phyloP scores from a whole-genome alignment of 2,329 filamentous ascomycete species.

The Botryotinia narcissicola region DNA sequence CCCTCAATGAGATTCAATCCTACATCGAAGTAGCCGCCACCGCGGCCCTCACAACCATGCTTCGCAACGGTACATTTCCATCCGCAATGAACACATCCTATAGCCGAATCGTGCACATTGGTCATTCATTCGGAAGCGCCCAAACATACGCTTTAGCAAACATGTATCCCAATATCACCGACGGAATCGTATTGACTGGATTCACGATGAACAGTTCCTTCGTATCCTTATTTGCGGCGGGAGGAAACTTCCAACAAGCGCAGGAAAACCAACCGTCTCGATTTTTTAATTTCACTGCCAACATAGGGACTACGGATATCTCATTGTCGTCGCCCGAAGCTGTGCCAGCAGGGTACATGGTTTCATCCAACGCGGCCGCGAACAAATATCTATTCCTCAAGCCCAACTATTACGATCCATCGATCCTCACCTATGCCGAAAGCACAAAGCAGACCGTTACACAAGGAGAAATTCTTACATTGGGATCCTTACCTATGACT shows the following conservation, averaged over 20 bases:
- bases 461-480: not conserved
- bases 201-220: not conserved
- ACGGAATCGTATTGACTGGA: not conserved
- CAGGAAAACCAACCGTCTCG: not conserved
- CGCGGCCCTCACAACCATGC: constrained; percentile 17
- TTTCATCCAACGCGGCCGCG: not conserved
- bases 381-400: not conserved
- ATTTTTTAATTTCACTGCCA: not conserved
- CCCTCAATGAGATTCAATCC: constrained; percentile 24
- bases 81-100: not conserved
- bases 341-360: not conserved
- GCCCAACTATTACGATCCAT: not conserved
- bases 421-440: not conserved
- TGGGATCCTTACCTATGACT: not conserved
- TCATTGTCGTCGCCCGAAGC: not conserved
- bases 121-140: not conserved
- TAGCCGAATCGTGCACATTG: not conserved
- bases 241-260: not conserved
- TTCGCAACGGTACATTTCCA: constrained; percentile 3
- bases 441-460: not conserved
- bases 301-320: not conserved
- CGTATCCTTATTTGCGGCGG: not conserved
- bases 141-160: not conserved
- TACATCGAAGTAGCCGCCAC: constrained; percentile 18
- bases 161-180: not conserved